A percentile compares a stretch with the other conserved stretches of the same genome.
Conservation (phyloP, 2,329 filamentous ascomycete genomes). For the Verticillium isaacii region DNA sequence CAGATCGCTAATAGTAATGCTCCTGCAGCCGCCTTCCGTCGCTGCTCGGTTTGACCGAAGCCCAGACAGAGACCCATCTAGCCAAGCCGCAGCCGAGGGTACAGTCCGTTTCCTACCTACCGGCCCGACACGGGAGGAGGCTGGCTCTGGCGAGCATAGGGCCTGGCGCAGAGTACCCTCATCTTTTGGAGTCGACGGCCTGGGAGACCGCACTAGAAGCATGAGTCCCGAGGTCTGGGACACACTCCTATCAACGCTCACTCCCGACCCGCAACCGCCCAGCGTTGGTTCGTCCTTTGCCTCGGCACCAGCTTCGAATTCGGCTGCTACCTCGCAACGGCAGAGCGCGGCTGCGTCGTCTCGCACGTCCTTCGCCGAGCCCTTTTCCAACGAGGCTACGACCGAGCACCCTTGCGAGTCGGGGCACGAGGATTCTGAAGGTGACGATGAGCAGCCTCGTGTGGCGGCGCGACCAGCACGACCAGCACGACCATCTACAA, state of each 20-base stretch:
- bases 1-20: neutral
- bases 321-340: constrained; percentile 24
- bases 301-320: constrained; percentile 53
- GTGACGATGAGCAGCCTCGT: constrained; percentile 31
- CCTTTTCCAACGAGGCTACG: constrained; percentile 25
- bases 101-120: neutral
- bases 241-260: constrained; percentile 72
- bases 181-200: constrained; percentile 52
- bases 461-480: constrained; percentile 4
- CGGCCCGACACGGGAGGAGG: neutral
- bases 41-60: constrained; percentile 14
- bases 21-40: constrained; percentile 6
- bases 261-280: constrained; percentile 75
- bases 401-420: constrained; percentile 44
- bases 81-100: neutral
- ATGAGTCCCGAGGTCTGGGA: constrained; percentile 79
- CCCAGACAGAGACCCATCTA: constrained; percentile 2
- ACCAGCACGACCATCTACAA: constrained; percentile 9
- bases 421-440: constrained; percentile 49
- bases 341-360: constrained; percentile 40
- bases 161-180: neutral
- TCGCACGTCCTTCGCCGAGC: constrained; percentile 39
- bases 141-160: neutral
- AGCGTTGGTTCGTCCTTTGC: constrained; percentile 80
- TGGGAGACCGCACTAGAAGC: constrained; percentile 81